Evolutionary conservation across 2,329 filamentous ascomycete genomes (phyloP).

Genomic region (Xylariaceae sp.): DNA sequence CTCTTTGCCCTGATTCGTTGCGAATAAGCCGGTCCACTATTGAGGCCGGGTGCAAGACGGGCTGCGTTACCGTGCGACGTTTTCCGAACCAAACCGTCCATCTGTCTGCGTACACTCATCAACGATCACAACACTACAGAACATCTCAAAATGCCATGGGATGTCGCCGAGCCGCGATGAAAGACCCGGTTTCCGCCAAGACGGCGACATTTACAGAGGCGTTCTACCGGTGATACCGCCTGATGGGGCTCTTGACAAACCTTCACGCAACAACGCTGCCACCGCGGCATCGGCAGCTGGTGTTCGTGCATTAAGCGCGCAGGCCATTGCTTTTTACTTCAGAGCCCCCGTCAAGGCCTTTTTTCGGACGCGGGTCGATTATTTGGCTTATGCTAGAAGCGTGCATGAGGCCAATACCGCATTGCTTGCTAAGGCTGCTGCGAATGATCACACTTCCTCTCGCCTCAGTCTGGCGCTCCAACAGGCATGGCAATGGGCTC

Average conservation of each 20-base stretch:
- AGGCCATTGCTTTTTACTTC: slow-evolving; percentile 87
- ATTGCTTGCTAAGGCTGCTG: slow-evolving; percentile 34
- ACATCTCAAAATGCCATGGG: slow-evolving; percentile 27
- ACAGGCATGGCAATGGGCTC: slow-evolving; percentile 48
- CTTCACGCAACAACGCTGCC: slow-evolving; percentile 51
- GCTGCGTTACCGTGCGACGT: not conserved
- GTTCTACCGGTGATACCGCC: slow-evolving; percentile 44
- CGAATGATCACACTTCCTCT: slow-evolving; percentile 33
- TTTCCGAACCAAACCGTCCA: not conserved
- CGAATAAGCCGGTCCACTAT: not conserved
- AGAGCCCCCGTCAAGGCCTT: slow-evolving; percentile 88
- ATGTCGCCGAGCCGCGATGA: slow-evolving; percentile 31
- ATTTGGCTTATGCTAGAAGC: slow-evolving; percentile 56
- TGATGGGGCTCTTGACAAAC: slow-evolving; percentile 42
- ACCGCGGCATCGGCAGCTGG: slow-evolving; percentile 80
- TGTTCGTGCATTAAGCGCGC: slow-evolving; percentile 76
- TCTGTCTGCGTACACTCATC: not conserved
- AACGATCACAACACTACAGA: not conserved
- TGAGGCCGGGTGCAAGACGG: not conserved
- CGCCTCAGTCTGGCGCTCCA: slow-evolving; percentile 31
- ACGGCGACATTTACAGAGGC: slow-evolving; percentile 31
- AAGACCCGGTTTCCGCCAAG: slow-evolving; percentile 16
- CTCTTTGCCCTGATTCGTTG: too few species aligned
- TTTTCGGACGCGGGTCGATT: slow-evolving; percentile 86
- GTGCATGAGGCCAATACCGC: slow-evolving; percentile 46